Conservation (phyloP, 257 asterid species). For the Plectranthus barbatus region DNA sequence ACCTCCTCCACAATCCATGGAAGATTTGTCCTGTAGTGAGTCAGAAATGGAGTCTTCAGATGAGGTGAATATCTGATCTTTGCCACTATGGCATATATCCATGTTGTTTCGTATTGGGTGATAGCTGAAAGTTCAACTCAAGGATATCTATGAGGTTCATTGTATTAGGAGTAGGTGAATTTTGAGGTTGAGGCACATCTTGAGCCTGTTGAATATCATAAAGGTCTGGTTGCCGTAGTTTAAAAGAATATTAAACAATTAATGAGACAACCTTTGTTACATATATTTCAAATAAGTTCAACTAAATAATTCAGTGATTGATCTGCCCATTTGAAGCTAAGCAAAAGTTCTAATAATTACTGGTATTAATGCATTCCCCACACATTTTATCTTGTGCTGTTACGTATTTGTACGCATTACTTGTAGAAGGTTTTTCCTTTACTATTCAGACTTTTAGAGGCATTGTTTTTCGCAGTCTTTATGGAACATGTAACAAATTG, state of each 20-base stretch:
- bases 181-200: conserved; percentile 36
- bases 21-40: conserved; percentile 49
- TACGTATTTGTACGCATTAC: background rate
- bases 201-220: conserved; percentile 47
- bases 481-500: background rate
- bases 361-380: background rate
- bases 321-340: too few species aligned
- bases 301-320: too few species aligned
- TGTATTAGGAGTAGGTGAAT: conserved; percentile 18
- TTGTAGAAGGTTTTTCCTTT: background rate
- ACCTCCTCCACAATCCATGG: conserved; percentile 43
- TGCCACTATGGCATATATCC: conserved; percentile 3
- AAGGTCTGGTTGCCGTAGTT: conserved; percentile 38
- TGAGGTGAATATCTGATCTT: conserved; percentile 45
- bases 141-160: background rate
- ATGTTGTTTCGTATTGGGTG: background rate
- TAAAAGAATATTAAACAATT: conserved; percentile 31
- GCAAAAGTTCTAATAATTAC: too few species aligned
- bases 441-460: background rate
- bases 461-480: background rate
- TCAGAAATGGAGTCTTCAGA: conserved; percentile 97
- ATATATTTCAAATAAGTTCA: too few species aligned
- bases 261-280: background rate
- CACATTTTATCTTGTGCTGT: background rate
- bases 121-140: background rate